phyloP scores from a whole-genome alignment of 768 basidiomycete species.

The Trametes punicea region DNA sequence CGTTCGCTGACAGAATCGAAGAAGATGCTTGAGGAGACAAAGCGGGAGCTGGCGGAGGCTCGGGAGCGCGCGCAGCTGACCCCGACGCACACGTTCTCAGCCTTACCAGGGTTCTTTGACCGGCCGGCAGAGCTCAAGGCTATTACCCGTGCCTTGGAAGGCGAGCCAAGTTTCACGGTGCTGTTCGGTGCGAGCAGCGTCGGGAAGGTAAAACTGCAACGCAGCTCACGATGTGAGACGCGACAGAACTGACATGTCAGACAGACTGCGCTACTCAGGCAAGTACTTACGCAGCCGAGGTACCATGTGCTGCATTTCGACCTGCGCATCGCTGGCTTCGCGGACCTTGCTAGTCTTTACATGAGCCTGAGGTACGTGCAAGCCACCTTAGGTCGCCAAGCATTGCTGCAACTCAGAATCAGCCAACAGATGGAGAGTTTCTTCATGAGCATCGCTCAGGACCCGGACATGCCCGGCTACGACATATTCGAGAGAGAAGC shows the following conservation, averaged over 20 bases:
- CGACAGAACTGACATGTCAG: background rate
- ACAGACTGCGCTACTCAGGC: slow-evolving; percentile 74
- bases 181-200: slow-evolving; percentile 79
- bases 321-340: slow-evolving; percentile 79
- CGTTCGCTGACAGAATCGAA: slow-evolving; percentile 78
- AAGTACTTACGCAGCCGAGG: slow-evolving; percentile 62
- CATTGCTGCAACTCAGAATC: background rate
- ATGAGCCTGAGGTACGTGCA: slow-evolving; percentile 46
- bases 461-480: slow-evolving; percentile 48
- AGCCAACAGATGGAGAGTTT: slow-evolving; percentile 81
- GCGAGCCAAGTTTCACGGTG: slow-evolving; percentile 75
- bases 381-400: too few relatives aligned
- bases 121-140: slow-evolving; percentile 63
- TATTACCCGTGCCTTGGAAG: slow-evolving; percentile 62
- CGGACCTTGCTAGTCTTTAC: slow-evolving; percentile 76
- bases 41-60: slow-evolving; percentile 68
- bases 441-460: slow-evolving; percentile 60
- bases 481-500: slow-evolving; percentile 72
- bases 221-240: background rate
- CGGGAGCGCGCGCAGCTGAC: slow-evolving; percentile 63
- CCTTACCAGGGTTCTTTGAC: slow-evolving; percentile 70
- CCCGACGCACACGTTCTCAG: slow-evolving; percentile 74
- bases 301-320: slow-evolving; percentile 86
- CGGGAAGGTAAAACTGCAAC: slow-evolving; percentile 60
- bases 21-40: slow-evolving; percentile 72